Evolutionary conservation across 768 basidiomycete genomes (phyloP), one percentile per base, ranked within the genome.

Genomic region (Crassisporium funariophilum): DNA sequence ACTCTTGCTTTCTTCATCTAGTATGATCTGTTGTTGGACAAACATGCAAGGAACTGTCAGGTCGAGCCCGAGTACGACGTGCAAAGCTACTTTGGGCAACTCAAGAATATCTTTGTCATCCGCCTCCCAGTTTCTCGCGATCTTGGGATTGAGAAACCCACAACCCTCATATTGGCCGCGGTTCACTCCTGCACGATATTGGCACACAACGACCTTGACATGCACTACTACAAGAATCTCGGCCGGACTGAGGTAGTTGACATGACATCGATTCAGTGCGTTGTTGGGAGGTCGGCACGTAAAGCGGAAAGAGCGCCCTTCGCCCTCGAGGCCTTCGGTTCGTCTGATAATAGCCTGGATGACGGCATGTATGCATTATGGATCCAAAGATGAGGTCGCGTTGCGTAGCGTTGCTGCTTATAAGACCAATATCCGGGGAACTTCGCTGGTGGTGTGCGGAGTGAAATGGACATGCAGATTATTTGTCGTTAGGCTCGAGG

Each of bases 1-100:
- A 10, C 35, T 10, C 16, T 34, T 13, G 37, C 35, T 10, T 43
- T 47, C n/a, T n/a, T n/a, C n/a, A n/a, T 36, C 21, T 35, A 71
- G 70, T 71, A 71, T 50, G 60, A 68, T 29, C 33, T 63, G 11
- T 47, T 60, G 31, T 55, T 70, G 13, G 70, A 73, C 49, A 46
- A 31, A 21, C 47, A 63, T 44, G 57, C 61, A 2, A 45, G 41
- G 7, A 29, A 49, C 12, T 46, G 31, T 8, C 41, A 50, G 2
- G 29, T 6, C 21, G 35, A 12, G 4, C 48, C 57, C 10, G 34
- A 55, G 10, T 60, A 57, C 20, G 40, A 24, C 11, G 38, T 22
- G 10, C 11, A 44, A 31, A 53, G 58, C 11, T 69, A 63, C 49
- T 74, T 55, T 52, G 70, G 71, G 1, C 65, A 67, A 46, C 62